Base-by-base conservation (phyloP, 352 stramenopile genomes). In the Plasmopara viticola region DNA sequence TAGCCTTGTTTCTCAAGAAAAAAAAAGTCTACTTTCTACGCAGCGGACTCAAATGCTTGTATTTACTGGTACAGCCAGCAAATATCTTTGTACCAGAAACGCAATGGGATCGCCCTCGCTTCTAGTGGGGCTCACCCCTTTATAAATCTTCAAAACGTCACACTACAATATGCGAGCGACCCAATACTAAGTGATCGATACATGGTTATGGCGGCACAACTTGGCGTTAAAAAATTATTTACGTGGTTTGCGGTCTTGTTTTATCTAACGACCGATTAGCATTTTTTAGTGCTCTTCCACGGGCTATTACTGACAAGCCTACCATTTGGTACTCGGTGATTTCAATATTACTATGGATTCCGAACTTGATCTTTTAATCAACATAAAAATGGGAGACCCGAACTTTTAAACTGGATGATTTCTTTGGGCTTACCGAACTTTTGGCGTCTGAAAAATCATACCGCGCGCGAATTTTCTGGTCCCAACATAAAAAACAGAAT, bases 361-460 rank as follows among this genome's bases (percentile, higher is more conserved):
- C 12, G 25, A 17, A 14, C 41, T 46, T 4, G 41, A 46, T 41
- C 6, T 41, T 6, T 41, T 41, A 7, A 17, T 17, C 14, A 41
- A n/a, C 35, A 41, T n/a, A n/a, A 41, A n/a, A 41, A 41, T n/a
- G 35, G 35, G 14, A 7, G 35, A 41, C 35, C 35, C 12, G 35
- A 41, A 41, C 35, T 41, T 41, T 41, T 41, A 6, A 12, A 41
- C 35, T 41, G 35, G 35, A 41, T 41, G 35, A 41, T 41, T n/a
- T 17, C 35, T 14, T n/a, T 41, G 35, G 35, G 35, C 12, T 41
- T 41, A n/a, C 9, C 14, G 9, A 17, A 41, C 14, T 41, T 41
- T n/a, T 41, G 35, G 35, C 35, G 35, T 12, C 12, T 41, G 4
- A 12, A 41, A 41, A 6, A 41, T n/a, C 35, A 6, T n/a, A 6